A percentile compares a stretch with the other conserved stretches of the same genome.
These are phyloP conservation scores for Xylariaceae sp. DNA, from an alignment of 2,329 filamentous ascomycete species.

Conservation along the genomic window DNA sequence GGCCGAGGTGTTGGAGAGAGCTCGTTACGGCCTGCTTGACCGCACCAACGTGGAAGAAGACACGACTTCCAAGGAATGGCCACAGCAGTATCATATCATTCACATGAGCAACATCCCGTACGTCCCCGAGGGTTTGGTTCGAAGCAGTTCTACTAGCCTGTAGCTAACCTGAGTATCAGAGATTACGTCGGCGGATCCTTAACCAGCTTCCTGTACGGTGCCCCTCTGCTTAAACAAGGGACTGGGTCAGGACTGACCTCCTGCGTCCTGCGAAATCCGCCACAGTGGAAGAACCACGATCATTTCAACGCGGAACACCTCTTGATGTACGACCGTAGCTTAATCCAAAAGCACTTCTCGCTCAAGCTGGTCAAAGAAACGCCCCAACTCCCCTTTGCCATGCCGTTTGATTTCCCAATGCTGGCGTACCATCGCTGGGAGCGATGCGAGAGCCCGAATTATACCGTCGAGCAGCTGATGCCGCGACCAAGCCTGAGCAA, in stretches of 20 bases:
- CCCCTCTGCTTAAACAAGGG: conserved; percentile 30
- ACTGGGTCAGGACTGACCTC: conserved; percentile 28
- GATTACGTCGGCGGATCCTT: conserved; percentile 37
- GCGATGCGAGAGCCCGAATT: not conserved
- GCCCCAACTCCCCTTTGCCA: not conserved
- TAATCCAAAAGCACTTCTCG: conserved; percentile 32
- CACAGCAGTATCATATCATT: conserved; percentile 32
- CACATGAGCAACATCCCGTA: conserved; percentile 39
- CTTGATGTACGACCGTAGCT: conserved; percentile 31
- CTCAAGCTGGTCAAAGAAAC: conserved; percentile 11
- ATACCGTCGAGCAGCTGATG: conserved; percentile 12
- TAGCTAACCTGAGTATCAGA: conserved; percentile 13
- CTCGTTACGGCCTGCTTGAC: conserved; percentile 31
- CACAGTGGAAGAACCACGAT: conserved; percentile 27
- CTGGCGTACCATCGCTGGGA: conserved; percentile 14
- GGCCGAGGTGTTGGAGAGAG: conserved; percentile 35
- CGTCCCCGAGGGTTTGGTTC: conserved; percentile 8
- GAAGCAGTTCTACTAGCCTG: not conserved
- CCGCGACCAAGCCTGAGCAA: conserved; percentile 4
- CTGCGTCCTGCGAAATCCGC: conserved; percentile 33
- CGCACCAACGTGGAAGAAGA: conserved; percentile 10
- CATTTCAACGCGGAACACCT: conserved; percentile 36
- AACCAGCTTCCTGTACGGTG: conserved; percentile 27
- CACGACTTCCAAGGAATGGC: conserved; percentile 29
- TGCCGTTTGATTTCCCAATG: not conserved